Evolutionary conservation across 2,329 filamentous ascomycete genomes (phyloP).

Genomic region (Myriosclerotinia scirpicola): DNA sequence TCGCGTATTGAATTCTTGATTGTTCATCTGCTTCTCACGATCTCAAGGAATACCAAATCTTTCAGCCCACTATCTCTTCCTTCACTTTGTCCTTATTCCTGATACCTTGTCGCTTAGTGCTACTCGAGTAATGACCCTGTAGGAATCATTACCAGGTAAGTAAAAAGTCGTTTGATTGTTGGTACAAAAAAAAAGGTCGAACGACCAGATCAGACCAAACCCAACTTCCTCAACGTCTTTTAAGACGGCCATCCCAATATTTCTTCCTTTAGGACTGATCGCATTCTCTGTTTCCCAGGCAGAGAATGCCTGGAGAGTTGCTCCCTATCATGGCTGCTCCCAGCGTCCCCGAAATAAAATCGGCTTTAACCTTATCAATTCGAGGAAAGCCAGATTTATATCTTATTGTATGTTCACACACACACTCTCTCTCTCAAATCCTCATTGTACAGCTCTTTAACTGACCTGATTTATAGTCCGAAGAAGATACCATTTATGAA

Average conservation of each 20-base stretch:
- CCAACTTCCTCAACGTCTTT: conserved; percentile 20
- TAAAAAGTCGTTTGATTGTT: conserved; percentile 22
- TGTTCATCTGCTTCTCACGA: not conserved
- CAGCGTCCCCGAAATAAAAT: conserved; percentile 31
- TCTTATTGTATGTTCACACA: conserved; percentile 39
- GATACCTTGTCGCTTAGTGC: conserved; percentile 7
- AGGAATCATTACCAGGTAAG: not conserved
- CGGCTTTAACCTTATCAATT: conserved; percentile 32
- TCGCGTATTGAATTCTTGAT: not conserved
- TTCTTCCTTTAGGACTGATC: conserved; percentile 29
- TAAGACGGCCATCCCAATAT: conserved; percentile 24
- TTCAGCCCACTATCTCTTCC: not conserved
- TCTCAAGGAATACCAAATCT: not conserved
- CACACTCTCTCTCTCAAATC: not conserved
- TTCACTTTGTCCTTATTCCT: conserved; percentile 2
- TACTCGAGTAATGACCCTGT: conserved; percentile 3
- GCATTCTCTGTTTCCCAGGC: conserved; percentile 34
- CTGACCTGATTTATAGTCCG: conserved; percentile 54
- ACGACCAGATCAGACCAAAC: conserved; percentile 8
- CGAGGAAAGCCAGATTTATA: conserved; percentile 41
- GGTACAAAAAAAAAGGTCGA: conserved; percentile 20
- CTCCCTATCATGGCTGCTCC: conserved; percentile 41
- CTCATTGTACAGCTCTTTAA: not conserved
- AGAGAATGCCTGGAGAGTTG: conserved; percentile 42
- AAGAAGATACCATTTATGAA: conserved; percentile 93